phyloP scores from a whole-genome alignment of 2,329 filamentous ascomycete genomes.

The Colletotrichum sublineola region DNA sequence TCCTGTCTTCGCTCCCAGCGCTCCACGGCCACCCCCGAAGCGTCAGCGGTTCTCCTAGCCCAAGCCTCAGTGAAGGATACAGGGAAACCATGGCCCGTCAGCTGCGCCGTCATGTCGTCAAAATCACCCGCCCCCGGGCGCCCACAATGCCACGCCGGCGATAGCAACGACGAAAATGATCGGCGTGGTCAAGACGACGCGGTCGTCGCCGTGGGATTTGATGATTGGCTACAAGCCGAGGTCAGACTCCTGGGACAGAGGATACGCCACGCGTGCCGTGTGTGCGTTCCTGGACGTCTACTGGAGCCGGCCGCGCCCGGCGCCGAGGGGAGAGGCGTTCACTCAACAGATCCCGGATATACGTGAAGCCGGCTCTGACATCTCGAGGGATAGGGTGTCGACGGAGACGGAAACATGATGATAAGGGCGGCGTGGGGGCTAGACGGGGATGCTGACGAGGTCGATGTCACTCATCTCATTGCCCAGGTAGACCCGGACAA shows the following conservation, averaged over 20 bases:
- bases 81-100: constrained; percentile 13
- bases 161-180: constrained; percentile 13
- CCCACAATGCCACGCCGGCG: background rate
- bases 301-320: constrained; percentile 8
- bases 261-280: constrained; percentile 26
- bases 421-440: background rate
- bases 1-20: background rate
- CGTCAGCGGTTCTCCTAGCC: background rate
- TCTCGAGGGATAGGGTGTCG: no score
- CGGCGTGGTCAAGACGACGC: constrained; percentile 12
- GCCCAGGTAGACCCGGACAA: constrained; percentile 27
- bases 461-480: constrained; percentile 24
- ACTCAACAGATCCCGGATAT: background rate
- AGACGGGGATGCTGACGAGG: background rate
- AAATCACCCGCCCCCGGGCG: background rate
- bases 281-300: constrained; percentile 13
- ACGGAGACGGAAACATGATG: no score
- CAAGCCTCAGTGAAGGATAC: background rate
- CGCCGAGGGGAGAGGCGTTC: background rate
- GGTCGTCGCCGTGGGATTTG: background rate
- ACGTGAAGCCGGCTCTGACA: background rate
- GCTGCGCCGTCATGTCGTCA: constrained; percentile 21
- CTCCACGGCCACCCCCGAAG: background rate
- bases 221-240: constrained; percentile 25
- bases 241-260: constrained; percentile 24